phyloP scores from a whole-genome alignment of 2,329 filamentous ascomycete species.

The Triangularia verruculosa region DNA sequence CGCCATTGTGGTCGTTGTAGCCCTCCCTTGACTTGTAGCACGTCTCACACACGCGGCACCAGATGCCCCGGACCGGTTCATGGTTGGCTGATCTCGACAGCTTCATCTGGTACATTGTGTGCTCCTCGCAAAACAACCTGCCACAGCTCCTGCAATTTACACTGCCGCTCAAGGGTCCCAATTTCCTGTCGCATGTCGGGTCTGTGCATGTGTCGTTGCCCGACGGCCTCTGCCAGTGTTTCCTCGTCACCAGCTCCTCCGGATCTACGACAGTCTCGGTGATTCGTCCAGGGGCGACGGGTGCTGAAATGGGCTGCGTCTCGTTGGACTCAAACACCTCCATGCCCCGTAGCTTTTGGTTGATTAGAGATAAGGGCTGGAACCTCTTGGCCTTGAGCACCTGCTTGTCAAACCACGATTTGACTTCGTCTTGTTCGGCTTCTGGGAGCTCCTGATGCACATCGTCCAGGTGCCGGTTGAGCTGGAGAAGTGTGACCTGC shows the following conservation, averaged over 20 bases:
- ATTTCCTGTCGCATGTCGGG: conserved; percentile 74
- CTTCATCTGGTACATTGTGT: conserved; percentile 99
- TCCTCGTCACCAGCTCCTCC: conserved; percentile 82
- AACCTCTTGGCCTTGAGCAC: conserved; percentile 91
- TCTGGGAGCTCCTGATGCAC: conserved; percentile 85
- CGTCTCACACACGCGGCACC: conserved; percentile 97
- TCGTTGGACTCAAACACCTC: conserved; percentile 95
- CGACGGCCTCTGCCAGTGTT: conserved; percentile 82
- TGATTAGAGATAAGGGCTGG: conserved; percentile 84
- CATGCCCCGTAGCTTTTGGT: conserved; percentile 88
- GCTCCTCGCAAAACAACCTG: conserved; percentile 89
- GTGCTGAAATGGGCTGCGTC: conserved; percentile 42
- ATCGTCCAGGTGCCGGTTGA: conserved; percentile 85
- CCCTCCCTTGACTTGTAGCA: conserved; percentile 96
- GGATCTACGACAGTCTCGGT: conserved; percentile 61
- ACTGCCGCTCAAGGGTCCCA: conserved; percentile 76
- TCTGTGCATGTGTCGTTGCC: conserved; percentile 81
- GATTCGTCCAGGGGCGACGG: conserved; percentile 39
- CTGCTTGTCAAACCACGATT: conserved; percentile 95
- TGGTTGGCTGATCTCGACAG: conserved; percentile 83
- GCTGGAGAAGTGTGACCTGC: conserved; percentile 84
- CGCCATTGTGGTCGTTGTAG: conserved; percentile 83
- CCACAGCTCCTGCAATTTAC: conserved; percentile 95
- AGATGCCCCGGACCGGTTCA: conserved; percentile 84
- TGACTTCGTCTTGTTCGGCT: conserved; percentile 87